Conservation (phyloP, 2,329 filamentous ascomycete genomes). For the Pseudocercospora vitis region DNA sequence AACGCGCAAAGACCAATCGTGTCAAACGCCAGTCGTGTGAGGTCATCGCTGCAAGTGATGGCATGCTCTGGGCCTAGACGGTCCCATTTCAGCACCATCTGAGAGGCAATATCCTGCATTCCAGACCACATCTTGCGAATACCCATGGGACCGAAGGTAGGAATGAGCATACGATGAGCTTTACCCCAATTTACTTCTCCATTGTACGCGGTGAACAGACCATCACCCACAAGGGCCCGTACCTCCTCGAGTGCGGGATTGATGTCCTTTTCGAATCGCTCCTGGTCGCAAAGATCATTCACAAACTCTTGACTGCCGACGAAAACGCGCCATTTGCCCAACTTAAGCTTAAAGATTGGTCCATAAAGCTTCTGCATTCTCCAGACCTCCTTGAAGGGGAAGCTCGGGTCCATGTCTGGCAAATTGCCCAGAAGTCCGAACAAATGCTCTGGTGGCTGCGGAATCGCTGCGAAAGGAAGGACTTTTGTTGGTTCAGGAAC, state of each 20-base stretch:
- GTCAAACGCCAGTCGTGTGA: constrained; percentile 68
- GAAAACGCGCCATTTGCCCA: constrained; percentile 20
- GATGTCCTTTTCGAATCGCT: constrained; percentile 58
- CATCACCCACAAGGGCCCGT: constrained; percentile 54
- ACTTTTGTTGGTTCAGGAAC: background rate
- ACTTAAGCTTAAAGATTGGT: constrained; percentile 24
- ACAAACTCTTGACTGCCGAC: constrained; percentile 32
- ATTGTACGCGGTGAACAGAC: constrained; percentile 43
- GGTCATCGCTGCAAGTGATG: constrained; percentile 64
- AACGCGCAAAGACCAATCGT: constrained; percentile 61
- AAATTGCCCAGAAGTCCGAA: constrained; percentile 24
- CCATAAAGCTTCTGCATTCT: constrained; percentile 27
- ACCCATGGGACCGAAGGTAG: constrained; percentile 44
- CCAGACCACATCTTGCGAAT: constrained; percentile 15
- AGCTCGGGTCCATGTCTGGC: constrained; percentile 23
- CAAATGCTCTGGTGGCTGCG: constrained; percentile 26
- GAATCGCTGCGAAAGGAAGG: constrained; percentile 10
- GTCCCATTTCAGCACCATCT: constrained; percentile 68
- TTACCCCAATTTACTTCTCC: constrained; percentile 43
- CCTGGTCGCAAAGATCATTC: constrained; percentile 43
- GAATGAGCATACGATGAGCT: constrained; percentile 48
- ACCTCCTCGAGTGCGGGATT: constrained; percentile 55
- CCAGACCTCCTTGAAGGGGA: constrained; percentile 16
- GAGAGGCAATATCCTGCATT: constrained; percentile 55
- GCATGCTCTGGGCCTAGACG: constrained; percentile 53